Evolutionary conservation across 371 early-diverging fungal species (phyloP).

Genomic region (Mortierella sp.): DNA sequence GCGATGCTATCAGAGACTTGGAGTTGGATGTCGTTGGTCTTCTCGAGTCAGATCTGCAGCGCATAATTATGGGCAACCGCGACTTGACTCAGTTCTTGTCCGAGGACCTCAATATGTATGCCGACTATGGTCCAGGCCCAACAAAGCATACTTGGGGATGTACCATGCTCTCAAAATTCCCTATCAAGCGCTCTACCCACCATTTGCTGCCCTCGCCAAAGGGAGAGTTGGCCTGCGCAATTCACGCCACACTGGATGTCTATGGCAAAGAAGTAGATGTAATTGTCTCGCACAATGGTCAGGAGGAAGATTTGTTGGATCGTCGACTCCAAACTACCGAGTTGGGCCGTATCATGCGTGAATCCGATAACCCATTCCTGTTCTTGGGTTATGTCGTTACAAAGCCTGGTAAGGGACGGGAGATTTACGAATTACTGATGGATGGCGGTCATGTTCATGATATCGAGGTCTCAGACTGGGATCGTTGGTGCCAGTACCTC

Average conservation of each 20-base stretch:
- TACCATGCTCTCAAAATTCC: conserved; percentile 87
- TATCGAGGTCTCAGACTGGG: conserved; percentile 81
- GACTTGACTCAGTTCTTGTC: conserved; percentile 86
- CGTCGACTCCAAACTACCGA: conserved; percentile 84
- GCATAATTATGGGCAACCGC: conserved; percentile 90
- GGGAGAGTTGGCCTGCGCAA: conserved; percentile 89
- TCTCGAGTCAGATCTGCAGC: conserved; percentile 83
- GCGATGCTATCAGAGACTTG: conserved; percentile 81
- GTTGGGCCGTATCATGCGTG: conserved; percentile 82
- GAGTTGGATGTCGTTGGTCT: conserved; percentile 87
- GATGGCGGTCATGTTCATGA: conserved; percentile 80
- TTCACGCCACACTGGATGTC: conserved; percentile 88
- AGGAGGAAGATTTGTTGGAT: conserved; percentile 84
- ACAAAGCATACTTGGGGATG: conserved; percentile 93
- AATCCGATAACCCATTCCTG: conserved; percentile 79
- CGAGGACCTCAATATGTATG: conserved; percentile 82
- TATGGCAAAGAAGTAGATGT: conserved; percentile 86
- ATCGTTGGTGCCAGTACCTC: conserved; percentile 91
- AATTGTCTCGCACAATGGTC: conserved; percentile 88
- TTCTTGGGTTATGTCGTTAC: conserved; percentile 90
- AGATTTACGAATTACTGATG: conserved; percentile 75
- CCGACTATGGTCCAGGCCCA: conserved; percentile 87
- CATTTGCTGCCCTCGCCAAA: conserved; percentile 85
- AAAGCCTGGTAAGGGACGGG: conserved; percentile 68
- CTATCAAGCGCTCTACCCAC: conserved; percentile 78